These are phyloP conservation scores for Ogataea henricii DNA, from an alignment of 805 yeast species.

Conservation along the genomic window DNA sequence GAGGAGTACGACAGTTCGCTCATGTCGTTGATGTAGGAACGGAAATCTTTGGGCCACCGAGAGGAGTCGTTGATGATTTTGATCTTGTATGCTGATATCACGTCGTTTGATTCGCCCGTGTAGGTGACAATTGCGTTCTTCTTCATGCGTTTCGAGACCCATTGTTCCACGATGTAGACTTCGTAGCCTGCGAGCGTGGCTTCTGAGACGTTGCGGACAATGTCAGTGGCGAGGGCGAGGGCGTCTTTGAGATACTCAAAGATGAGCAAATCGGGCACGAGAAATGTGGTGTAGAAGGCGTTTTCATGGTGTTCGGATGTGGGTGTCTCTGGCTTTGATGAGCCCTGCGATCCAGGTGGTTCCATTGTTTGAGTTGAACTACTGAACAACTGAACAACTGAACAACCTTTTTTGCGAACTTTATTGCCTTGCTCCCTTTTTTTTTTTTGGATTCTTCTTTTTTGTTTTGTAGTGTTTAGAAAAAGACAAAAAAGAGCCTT, in stretches of 20 bases:
- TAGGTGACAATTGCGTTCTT: slow-evolving; percentile 74
- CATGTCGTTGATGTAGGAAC: slow-evolving; percentile 65
- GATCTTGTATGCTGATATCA: slow-evolving; percentile 57
- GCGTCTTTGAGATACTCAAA: slow-evolving; percentile 43
- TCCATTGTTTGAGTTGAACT: too few species aligned
- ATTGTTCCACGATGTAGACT: slow-evolving; percentile 89
- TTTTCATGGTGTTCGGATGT: neutral
- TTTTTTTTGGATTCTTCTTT: neutral
- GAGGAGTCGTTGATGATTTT: slow-evolving; percentile 50
- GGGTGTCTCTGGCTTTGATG: neutral
- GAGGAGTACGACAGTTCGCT: slow-evolving; percentile 61
- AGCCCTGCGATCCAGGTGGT: neutral
- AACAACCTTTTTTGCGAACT: too few species aligned
- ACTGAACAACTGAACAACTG: too few species aligned
- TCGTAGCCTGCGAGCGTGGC: slow-evolving; percentile 73
- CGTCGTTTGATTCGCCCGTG: slow-evolving; percentile 79
- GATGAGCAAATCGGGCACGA: slow-evolving; percentile 60
- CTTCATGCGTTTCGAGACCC: slow-evolving; percentile 75
- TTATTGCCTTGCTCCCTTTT: too few species aligned
- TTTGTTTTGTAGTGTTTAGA: too few species aligned
- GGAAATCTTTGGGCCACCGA: slow-evolving; percentile 54
- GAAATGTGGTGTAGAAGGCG: slow-evolving; percentile 13
- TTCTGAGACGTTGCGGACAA: slow-evolving; percentile 44
- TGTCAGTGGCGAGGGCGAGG: slow-evolving; percentile 40
- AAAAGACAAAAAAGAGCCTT: too few species aligned